Evolutionary conservation across 2,329 filamentous ascomycete species (phyloP).

Genomic region (Hirsutella thompsonii): DNA sequence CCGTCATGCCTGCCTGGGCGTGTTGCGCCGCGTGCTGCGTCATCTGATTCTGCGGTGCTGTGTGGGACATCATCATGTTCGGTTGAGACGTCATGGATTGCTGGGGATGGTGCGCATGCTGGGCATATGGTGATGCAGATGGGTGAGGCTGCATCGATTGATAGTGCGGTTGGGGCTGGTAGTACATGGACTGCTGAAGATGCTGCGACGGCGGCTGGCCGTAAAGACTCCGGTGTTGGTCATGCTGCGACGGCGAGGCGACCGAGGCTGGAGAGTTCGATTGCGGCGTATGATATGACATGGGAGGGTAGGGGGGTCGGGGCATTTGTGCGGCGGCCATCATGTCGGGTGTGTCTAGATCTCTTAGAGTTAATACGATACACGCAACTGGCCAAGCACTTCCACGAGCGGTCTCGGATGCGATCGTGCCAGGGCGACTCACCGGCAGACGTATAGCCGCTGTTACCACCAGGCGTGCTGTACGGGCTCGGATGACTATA

Average conservation of each 20-base stretch:
- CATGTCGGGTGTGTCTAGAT: constrained; percentile 47
- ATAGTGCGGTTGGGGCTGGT: constrained; percentile 46
- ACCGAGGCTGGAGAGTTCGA: constrained; percentile 91
- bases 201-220: constrained; percentile 67
- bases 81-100: constrained; percentile 52
- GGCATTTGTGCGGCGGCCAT: constrained; percentile 58
- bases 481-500: constrained; percentile 71
- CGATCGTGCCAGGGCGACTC: constrained; percentile 19
- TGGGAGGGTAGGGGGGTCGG: constrained; percentile 72
- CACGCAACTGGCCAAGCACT: neutral
- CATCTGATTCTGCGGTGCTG: constrained; percentile 43
- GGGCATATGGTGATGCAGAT: constrained; percentile 45
- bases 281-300: constrained; percentile 84
- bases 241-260: constrained; percentile 76
- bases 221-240: constrained; percentile 82
- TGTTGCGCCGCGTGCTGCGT: constrained; percentile 45
- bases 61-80: constrained; percentile 54
- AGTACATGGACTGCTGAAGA: constrained; percentile 73
- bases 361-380: constrained; percentile 8
- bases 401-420: neutral
- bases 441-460: constrained; percentile 82
- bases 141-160: constrained; percentile 54
- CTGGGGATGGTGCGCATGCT: constrained; percentile 37
- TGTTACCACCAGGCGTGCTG: constrained; percentile 67
- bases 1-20: constrained; percentile 40